Evolutionary conservation across 371 early-diverging fungal genomes (phyloP).

Genomic region (Mortierella sp.): DNA sequence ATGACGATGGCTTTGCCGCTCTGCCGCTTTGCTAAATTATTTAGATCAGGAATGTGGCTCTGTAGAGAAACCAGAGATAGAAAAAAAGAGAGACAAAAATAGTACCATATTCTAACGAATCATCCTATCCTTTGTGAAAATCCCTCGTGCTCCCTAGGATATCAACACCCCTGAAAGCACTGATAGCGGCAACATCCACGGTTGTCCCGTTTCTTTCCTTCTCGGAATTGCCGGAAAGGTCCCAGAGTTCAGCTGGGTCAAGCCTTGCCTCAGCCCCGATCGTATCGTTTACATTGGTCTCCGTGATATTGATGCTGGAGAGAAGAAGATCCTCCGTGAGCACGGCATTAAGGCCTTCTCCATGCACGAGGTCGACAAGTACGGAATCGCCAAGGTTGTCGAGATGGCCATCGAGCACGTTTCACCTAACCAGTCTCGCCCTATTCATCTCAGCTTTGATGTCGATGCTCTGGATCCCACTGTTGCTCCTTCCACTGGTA

Average conservation of each 20-base stretch:
- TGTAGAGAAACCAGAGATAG: neutral
- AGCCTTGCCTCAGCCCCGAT: slow-evolving; percentile 79
- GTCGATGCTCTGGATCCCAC: slow-evolving; percentile 97
- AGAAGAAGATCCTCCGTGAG: slow-evolving; percentile 85
- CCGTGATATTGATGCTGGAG: slow-evolving; percentile 92
- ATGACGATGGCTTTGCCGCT: neutral
- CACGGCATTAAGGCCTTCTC: slow-evolving; percentile 92
- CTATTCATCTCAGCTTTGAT: slow-evolving; percentile 95
- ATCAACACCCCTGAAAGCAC: slow-evolving; percentile 96
- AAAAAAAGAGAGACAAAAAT: neutral
- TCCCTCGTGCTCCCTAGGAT: slow-evolving; percentile 67
- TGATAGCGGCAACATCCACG: slow-evolving; percentile 95
- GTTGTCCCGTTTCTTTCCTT: slow-evolving; percentile 94
- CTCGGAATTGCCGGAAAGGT: slow-evolving; percentile 83
- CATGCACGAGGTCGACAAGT: slow-evolving; percentile 97
- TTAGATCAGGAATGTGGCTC: neutral
- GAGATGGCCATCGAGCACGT: slow-evolving; percentile 95
- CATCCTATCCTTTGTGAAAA: neutral
- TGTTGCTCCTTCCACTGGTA: slow-evolving; percentile 94
- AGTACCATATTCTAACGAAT: neutral
- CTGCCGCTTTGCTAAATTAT: neutral
- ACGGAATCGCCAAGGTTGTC: slow-evolving; percentile 95
- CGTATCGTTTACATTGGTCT: slow-evolving; percentile 96
- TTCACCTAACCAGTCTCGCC: slow-evolving; percentile 81
- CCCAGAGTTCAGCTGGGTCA: slow-evolving; percentile 87